Evolutionary conservation across 75 land plant species (phyloP).

Genomic region (Azolla pinnata): DNA sequence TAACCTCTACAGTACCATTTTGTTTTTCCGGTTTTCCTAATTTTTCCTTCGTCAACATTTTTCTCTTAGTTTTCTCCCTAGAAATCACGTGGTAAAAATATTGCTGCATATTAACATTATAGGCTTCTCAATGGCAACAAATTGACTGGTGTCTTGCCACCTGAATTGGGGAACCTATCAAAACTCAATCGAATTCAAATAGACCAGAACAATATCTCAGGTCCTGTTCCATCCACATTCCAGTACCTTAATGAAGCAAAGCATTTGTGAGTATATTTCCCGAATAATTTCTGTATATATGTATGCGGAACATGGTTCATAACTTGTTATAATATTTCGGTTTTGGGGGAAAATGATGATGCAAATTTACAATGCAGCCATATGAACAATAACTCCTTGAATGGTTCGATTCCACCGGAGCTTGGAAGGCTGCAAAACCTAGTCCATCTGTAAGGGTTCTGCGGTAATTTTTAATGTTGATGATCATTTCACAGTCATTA

Average conservation of each 20-base stretch:
- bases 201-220: slow-evolving; percentile 65
- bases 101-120: slow-evolving; percentile 36
- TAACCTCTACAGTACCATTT: too few relatives aligned
- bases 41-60: not conserved
- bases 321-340: not conserved
- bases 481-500: not conserved
- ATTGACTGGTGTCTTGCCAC: slow-evolving; percentile 57
- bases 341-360: not conserved
- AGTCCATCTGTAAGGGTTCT: not conserved
- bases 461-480: not conserved
- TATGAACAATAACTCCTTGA: slow-evolving; percentile 4
- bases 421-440: not conserved
- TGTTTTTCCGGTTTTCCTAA: not conserved
- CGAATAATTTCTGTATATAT: not conserved
- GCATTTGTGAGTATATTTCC: slow-evolving; percentile 48
- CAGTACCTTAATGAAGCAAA: slow-evolving; percentile 33
- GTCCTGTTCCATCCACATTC: slow-evolving; percentile 58
- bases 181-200: slow-evolving; percentile 57
- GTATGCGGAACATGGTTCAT: not conserved
- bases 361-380: not conserved
- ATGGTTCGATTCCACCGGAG: slow-evolving; percentile 5
- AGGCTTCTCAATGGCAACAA: slow-evolving; percentile 75
- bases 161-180: slow-evolving; percentile 59
- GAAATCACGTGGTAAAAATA: slow-evolving; percentile 31
- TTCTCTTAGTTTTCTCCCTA: not conserved